Base-by-base conservation (phyloP, 2,329 filamentous ascomycete genomes). In the Elsinoe arachidis region DNA sequence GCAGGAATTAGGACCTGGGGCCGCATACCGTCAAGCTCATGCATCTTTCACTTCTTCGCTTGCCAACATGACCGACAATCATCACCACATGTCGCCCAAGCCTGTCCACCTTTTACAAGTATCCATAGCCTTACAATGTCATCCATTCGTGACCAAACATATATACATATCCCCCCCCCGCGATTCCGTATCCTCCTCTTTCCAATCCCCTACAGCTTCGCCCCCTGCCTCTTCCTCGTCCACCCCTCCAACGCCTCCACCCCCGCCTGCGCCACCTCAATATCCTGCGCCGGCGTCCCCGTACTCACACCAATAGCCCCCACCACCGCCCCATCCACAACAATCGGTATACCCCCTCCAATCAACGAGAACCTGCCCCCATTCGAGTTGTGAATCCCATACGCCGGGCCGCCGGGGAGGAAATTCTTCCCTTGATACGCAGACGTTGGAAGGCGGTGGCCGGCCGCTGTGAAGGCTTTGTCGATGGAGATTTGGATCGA, bases 401-500 rank as follows among this genome's bases (percentile, higher is more conserved):
- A 81, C 0, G 76, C 78, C 1, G 71, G 67, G 0, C 79, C 78
- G 5, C 79, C 79, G 4, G 79, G 78, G 70, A 76, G 74, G 17
- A 80, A 78, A 39, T 70, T 72, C 60, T 80, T 78, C 1, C 61
- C 61, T 58, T 78, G 78, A 66, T 81, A 82, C 2, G 72, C 69
- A 19, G 74, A 73, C 0, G 79, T 81, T 0, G 78, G 77, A 3
- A 73, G 68, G 17, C 74, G 70, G 66, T 81, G 79, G 14, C 79
- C 79, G 1, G 79, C 77, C 2, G 79, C 79, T 2, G 79, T 82
- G 64, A 80, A 81, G 14, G 79, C 79, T 61, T 81, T 80, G 51
- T 85, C 82, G 12, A 87, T 85, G 0, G 82, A 78, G 65, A 86
- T 78, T 67, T 81, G 80, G 61, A 84, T 79, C 3, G 80, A 74